A percentile compares a stretch with the other conserved stretches of the same genome.
Conservation (phyloP, 768 basidiomycete species). For the Leccinum arenicola region DNA sequence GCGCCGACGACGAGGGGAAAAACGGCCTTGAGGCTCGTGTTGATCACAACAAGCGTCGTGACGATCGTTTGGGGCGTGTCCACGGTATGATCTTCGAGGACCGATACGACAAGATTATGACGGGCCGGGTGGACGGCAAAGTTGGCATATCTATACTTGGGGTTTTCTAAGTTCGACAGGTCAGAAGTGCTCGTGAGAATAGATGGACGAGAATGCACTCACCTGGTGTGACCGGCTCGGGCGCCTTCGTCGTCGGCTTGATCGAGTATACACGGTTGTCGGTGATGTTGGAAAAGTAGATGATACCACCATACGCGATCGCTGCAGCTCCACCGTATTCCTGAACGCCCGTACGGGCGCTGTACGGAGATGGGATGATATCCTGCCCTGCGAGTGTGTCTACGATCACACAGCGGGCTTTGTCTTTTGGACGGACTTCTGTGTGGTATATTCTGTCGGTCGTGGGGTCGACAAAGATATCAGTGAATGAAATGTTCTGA, state of each 20-base stretch:
- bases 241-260: conserved; percentile 24
- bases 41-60: conserved; percentile 57
- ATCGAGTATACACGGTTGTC: conserved; percentile 55
- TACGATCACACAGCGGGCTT: conserved; percentile 56
- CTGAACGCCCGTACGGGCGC: conserved; percentile 55
- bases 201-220: conserved; percentile 8
- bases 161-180: conserved; percentile 8
- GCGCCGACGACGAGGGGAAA: conserved; percentile 51
- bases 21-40: conserved; percentile 43
- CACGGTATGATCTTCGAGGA: conserved; percentile 70
- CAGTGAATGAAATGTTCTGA: conserved; percentile 33
- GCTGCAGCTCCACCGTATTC: conserved; percentile 73
- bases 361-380: conserved; percentile 52
- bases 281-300: conserved; percentile 57
- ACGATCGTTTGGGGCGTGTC: conserved; percentile 34
- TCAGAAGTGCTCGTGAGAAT: neutral
- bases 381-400: conserved; percentile 47
- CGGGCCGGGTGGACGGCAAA: conserved; percentile 56
- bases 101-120: conserved; percentile 52
- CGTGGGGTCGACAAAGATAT: conserved; percentile 53
- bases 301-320: conserved; percentile 45
- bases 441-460: conserved; percentile 49
- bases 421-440: conserved; percentile 58
- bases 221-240: conserved; percentile 62
- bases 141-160: conserved; percentile 56